Base-by-base conservation (phyloP, 192 early-diverging fungal genomes). In the Pilaira anomala region DNA sequence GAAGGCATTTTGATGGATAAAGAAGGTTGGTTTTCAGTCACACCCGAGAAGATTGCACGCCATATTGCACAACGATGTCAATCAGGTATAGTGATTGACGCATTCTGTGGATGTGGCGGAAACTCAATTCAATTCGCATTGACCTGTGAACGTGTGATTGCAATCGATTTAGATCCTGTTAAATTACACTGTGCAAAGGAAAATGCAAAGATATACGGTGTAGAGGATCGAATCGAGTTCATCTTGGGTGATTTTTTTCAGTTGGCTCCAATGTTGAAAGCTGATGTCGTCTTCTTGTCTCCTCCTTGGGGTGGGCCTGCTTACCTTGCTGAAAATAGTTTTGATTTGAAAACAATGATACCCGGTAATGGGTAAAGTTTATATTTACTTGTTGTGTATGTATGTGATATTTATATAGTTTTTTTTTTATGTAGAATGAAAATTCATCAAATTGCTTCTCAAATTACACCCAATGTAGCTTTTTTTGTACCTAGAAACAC, bases 41-140 rank as follows among this genome's bases (percentile, higher is more conserved):
- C 95, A 0, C 97, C 94, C 1, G 97, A 98, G 63, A 71, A 77
- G 41, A 88, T 98, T 39, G 94, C 95, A 7, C 60, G 73, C 19
- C 85, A 97, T 66, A 87, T 92, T 14, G 94, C 83, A 8, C 57
- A 83, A 36, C 77, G 95, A 11, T 87, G 89, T 59, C 55, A 74
- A 9, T 76, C 79, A 39, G 75, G 81, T 41, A 68, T 81, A 1
- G 80, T 98, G 13, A 81, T 98, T 39, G 97, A 98, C 60, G 95
- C 90, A 0, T 97, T 96, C 65, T 96, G 93, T 69, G 97, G 97
- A 0, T 93, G 93, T 12, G 97, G 97, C 14, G 97, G 97, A 3
- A 98, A 98, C 68, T 67, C 93, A 16, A 98, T 98, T 69, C 94
- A 97, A 75, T 97, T 98, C 83, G 95, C 97, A 3, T 76, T 84